Conservation (phyloP, 192 early-diverging fungal genomes). For the Obelidium mucronatum region DNA sequence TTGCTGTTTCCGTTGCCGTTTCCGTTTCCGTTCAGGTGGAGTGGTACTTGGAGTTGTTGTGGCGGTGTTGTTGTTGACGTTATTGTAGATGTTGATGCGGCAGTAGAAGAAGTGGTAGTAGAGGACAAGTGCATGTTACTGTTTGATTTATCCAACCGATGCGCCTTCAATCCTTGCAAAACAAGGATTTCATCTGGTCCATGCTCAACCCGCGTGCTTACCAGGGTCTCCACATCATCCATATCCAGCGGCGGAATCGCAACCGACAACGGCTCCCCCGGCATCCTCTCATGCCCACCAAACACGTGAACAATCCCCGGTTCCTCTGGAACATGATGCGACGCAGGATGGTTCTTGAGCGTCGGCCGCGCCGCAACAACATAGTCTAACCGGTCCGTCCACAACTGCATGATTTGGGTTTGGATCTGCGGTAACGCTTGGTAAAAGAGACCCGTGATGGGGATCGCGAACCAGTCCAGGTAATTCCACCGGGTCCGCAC, state of each 20-base stretch:
- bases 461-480: constrained; percentile 46
- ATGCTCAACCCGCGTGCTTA: neutral
- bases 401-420: constrained; percentile 42
- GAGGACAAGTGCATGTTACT: neutral
- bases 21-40: neutral
- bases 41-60: constrained; percentile 5
- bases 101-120: neutral
- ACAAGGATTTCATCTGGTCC: constrained; percentile 30
- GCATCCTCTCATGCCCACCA: constrained; percentile 25
- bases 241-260: constrained; percentile 13
- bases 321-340: constrained; percentile 11
- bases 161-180: constrained; percentile 30
- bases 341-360: constrained; percentile 17
- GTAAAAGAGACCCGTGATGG: constrained; percentile 42
- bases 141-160: constrained; percentile 14
- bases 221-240: constrained; percentile 29
- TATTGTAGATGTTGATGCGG: neutral
- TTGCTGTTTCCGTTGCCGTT: neutral
- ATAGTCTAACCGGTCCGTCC: constrained; percentile 43
- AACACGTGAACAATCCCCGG: constrained; percentile 26
- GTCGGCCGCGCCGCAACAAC: constrained; percentile 44
- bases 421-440: constrained; percentile 43
- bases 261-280: neutral
- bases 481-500: constrained; percentile 30
- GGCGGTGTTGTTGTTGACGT: neutral